Percentiles rank a stretch among this genome's conserved stretches.
Conservation (phyloP, 495 filamentous ascomycete species). For the Podospora bellae-mahoneyi region DNA sequence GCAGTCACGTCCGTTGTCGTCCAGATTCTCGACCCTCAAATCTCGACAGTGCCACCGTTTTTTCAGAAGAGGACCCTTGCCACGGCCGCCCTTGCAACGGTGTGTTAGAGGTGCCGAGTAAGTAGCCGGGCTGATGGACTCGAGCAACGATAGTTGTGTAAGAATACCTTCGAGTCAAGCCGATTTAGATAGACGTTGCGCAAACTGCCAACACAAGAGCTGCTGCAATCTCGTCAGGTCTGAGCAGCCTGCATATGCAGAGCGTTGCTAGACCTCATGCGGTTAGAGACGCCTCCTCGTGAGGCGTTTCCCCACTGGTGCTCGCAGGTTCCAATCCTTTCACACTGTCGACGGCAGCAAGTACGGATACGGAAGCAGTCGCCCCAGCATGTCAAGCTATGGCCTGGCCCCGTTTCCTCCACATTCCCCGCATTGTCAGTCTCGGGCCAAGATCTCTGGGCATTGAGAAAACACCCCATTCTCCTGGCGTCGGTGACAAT, state of each 20-base stretch:
- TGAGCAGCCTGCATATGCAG: background rate
- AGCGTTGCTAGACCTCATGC: background rate
- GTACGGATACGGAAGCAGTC: background rate
- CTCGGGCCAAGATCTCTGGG: conserved; percentile 1
- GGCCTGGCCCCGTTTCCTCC: background rate
- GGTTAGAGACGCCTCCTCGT: no score
- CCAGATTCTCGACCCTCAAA: background rate
- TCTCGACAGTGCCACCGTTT: background rate
- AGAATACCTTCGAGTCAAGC: background rate
- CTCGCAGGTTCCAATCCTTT: background rate
- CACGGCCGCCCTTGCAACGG: background rate
- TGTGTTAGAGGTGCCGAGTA: background rate
- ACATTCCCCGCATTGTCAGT: background rate
- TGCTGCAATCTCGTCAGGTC: background rate
- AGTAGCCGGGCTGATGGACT: background rate
- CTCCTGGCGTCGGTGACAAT: background rate
- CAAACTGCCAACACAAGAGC: background rate
- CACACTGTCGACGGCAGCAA: background rate
- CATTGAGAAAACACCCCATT: background rate
- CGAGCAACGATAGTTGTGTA: no score
- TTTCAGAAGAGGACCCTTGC: no score
- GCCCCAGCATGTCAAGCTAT: background rate
- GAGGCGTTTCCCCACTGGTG: background rate
- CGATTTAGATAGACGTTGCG: background rate
- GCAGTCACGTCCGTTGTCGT: conserved; percentile 25